Conservation (phyloP, 345 rosid genomes). For the Jatropha curcas region DNA sequence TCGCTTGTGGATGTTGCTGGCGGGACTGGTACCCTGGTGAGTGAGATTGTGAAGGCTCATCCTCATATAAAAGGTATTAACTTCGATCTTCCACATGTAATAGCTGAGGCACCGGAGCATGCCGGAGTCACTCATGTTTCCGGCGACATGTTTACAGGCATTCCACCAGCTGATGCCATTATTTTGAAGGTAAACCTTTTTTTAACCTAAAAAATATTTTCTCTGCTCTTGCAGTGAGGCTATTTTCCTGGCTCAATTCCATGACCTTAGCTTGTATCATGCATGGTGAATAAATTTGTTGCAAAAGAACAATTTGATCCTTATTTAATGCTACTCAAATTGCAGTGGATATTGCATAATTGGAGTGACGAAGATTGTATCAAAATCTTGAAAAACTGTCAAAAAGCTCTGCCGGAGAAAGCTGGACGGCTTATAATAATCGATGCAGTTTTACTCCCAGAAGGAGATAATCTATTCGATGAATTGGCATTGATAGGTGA, state of each 20-base stretch:
- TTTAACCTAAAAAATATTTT: no score
- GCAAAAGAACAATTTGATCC: no score
- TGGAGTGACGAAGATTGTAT: background rate
- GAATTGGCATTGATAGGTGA: background rate
- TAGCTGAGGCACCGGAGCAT: background rate
- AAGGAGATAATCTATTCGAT: background rate
- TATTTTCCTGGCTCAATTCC: no score
- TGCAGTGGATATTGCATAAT: background rate
- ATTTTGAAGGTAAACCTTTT: background rate
- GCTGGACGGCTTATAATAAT: background rate
- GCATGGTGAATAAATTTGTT: no score
- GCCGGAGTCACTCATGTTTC: background rate
- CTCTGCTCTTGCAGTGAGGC: no score
- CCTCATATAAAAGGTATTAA: constrained; percentile 25
- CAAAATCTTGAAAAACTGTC: constrained; percentile 2
- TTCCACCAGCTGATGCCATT: background rate
- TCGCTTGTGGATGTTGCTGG: constrained; percentile 30
- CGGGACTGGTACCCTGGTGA: constrained; percentile 18
- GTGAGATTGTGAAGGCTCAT: constrained; percentile 21
- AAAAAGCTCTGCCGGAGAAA: background rate
- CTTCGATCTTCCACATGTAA: constrained; percentile 20
- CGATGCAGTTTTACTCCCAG: background rate
- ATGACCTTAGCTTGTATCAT: no score
- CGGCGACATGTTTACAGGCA: background rate
- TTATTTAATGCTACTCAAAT: no score